phyloP scores from a whole-genome alignment of 2,329 filamentous ascomycete species.

The Arachnopeziza araneosa region DNA sequence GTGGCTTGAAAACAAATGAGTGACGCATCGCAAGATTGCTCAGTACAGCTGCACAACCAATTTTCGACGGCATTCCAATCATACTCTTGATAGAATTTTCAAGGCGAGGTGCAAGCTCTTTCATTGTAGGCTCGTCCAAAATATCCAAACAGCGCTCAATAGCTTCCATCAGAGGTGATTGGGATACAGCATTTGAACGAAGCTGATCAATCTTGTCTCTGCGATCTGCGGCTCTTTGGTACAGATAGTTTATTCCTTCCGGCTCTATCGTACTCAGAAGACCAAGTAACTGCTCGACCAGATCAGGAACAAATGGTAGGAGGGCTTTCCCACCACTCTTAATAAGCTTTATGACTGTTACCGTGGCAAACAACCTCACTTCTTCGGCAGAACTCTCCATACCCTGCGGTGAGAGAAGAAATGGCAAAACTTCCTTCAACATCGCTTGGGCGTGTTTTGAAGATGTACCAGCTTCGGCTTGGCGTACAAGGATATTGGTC shows the following conservation, averaged over 20 bases:
- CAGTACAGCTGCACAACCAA: constrained; percentile 81
- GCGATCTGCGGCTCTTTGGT: constrained; percentile 78
- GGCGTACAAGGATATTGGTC: constrained; percentile 78
- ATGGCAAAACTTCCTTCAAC: constrained; percentile 82
- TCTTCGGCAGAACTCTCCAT: constrained; percentile 86
- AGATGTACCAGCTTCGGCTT: constrained; percentile 72
- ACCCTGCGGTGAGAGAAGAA: constrained; percentile 81
- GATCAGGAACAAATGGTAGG: constrained; percentile 71
- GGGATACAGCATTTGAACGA: constrained; percentile 73
- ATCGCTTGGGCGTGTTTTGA: constrained; percentile 69
- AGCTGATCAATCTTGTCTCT: constrained; percentile 89
- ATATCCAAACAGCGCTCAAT: constrained; percentile 85
- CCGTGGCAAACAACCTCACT: constrained; percentile 76
- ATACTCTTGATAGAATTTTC: constrained; percentile 78
- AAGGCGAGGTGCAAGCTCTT: constrained; percentile 63
- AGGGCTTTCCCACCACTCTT: constrained; percentile 81
- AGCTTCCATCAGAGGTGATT: constrained; percentile 85
- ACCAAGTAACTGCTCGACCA: constrained; percentile 75
- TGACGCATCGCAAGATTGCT: constrained; percentile 80
- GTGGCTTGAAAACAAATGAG: constrained; percentile 65
- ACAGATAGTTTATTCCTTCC: constrained; percentile 85
- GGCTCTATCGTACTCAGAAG: constrained; percentile 85
- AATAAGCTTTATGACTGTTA: constrained; percentile 79
- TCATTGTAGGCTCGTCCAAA: constrained; percentile 74
- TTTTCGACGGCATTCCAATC: constrained; percentile 88